Conservation (phyloP, 331 rosid species). For the Acacia pycnantha region DNA sequence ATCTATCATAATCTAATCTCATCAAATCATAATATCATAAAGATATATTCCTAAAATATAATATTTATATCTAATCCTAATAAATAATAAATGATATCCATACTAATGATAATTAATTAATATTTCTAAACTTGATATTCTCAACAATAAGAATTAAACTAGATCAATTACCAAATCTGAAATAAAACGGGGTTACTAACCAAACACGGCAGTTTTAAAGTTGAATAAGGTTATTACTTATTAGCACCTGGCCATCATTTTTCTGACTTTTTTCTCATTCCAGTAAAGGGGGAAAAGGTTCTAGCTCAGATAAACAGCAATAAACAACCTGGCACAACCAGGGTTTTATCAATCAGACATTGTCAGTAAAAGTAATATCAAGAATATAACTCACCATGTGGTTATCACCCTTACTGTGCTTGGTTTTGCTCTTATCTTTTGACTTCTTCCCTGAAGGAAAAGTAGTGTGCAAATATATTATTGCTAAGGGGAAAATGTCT, state of each 20-base stretch:
- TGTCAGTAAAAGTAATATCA: constrained; percentile 17
- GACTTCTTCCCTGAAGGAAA: constrained; percentile 62
- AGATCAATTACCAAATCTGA: neutral
- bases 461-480: constrained; percentile 21
- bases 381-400: constrained; percentile 51
- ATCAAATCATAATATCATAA: too few relatives aligned
- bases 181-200: neutral
- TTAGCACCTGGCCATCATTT: neutral
- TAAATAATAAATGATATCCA: too few relatives aligned
- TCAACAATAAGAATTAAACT: too few relatives aligned
- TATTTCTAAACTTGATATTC: too few relatives aligned
- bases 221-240: neutral
- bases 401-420: constrained; percentile 45
- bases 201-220: neutral
- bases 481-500: constrained; percentile 6
- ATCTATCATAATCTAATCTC: too few relatives aligned
- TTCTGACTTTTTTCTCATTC: neutral
- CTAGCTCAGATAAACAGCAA: constrained; percentile 6
- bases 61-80: too few relatives aligned
- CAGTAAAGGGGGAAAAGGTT: neutral
- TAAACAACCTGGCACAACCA: constrained; percentile 2
- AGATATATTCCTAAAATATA: too few relatives aligned
- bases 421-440: constrained; percentile 66
- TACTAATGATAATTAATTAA: too few relatives aligned
- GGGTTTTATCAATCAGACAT: constrained; percentile 4